These are phyloP conservation scores for Aspergillus sp. DNA, from an alignment of 2,329 filamentous ascomycete genomes.

Conservation along the genomic window DNA sequence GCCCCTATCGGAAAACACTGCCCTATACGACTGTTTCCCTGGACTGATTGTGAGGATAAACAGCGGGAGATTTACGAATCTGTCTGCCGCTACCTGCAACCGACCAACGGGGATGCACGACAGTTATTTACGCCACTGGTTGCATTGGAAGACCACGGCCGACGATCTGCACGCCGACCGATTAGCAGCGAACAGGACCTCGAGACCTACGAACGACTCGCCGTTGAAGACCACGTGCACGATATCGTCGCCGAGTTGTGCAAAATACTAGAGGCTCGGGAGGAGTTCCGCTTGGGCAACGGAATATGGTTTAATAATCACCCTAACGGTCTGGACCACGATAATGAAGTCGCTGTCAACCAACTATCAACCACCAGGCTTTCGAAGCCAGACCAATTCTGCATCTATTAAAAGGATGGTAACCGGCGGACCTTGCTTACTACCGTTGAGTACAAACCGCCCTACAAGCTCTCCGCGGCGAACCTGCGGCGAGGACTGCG, in stretches of 20 bases:
- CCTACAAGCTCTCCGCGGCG: slow-evolving; percentile 12
- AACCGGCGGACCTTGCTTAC: slow-evolving; percentile 8
- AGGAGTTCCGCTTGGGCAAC: slow-evolving; percentile 21
- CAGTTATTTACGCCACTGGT: slow-evolving; percentile 9
- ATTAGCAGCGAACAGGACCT: slow-evolving; percentile 30
- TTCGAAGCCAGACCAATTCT: slow-evolving; percentile 22
- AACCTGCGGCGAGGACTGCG: slow-evolving; percentile 6
- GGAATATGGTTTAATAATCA: slow-evolving; percentile 22
- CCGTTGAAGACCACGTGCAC: slow-evolving; percentile 26
- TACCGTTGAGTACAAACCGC: slow-evolving; percentile 17
- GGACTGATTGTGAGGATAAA: slow-evolving; percentile 9
- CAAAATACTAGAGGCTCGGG: slow-evolving; percentile 24
- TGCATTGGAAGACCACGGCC: slow-evolving; percentile 18
- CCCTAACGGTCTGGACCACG: slow-evolving; percentile 12
- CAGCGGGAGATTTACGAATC: slow-evolving; percentile 11
- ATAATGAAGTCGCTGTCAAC: not conserved
- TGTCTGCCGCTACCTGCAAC: slow-evolving; percentile 13
- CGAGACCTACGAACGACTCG: slow-evolving; percentile 26
- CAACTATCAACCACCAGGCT: slow-evolving; percentile 2
- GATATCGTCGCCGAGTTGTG: slow-evolving; percentile 27
- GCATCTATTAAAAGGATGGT: slow-evolving; percentile 17
- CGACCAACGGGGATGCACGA: not conserved
- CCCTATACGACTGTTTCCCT: slow-evolving; percentile 6
- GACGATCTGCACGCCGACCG: slow-evolving; percentile 16
- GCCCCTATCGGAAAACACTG: slow-evolving; percentile 14